These are phyloP conservation scores for Nelumbo lutea DNA, from an alignment of 164 flowering plant species.

Conservation along the genomic window DNA sequence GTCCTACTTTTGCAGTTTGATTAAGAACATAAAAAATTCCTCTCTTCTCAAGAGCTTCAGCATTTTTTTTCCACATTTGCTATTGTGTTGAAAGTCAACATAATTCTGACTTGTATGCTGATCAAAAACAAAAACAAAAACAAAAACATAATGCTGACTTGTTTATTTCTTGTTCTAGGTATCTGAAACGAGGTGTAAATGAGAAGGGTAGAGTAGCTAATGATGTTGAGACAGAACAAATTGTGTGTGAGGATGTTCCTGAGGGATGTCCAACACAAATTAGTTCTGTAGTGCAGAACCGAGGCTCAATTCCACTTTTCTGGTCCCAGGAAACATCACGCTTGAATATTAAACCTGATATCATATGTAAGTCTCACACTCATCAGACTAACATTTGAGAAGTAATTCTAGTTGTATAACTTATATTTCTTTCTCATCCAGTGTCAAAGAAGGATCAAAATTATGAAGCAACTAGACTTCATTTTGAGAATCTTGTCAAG, in stretches of 20 bases:
- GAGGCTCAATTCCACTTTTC: conserved; percentile 99
- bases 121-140: too few species aligned
- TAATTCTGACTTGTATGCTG: neutral
- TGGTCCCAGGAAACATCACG: conserved; percentile 99
- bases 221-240: conserved; percentile 99
- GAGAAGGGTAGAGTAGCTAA: conserved; percentile 95
- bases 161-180: conserved; percentile 35
- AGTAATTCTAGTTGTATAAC: conserved; percentile 2
- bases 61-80: neutral
- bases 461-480: conserved; percentile 79
- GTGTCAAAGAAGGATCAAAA: conserved; percentile 74
- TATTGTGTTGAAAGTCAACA: too few species aligned
- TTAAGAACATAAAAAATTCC: neutral
- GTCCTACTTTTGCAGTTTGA: neutral
- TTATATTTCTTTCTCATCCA: conserved; percentile 28
- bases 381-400: neutral
- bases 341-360: conserved; percentile 80
- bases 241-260: conserved; percentile 70
- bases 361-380: conserved; percentile 48
- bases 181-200: conserved; percentile 89
- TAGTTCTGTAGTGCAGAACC: conserved; percentile 83
- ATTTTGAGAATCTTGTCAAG: conserved; percentile 81
- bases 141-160: neutral
- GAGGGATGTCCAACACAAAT: conserved; percentile 56
- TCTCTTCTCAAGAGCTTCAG: neutral